Percentiles rank a stretch among this genome's conserved stretches.
phyloP scores from a whole-genome alignment of 2,329 filamentous ascomycete species.

The Cephalotrichum gorgonifer region DNA sequence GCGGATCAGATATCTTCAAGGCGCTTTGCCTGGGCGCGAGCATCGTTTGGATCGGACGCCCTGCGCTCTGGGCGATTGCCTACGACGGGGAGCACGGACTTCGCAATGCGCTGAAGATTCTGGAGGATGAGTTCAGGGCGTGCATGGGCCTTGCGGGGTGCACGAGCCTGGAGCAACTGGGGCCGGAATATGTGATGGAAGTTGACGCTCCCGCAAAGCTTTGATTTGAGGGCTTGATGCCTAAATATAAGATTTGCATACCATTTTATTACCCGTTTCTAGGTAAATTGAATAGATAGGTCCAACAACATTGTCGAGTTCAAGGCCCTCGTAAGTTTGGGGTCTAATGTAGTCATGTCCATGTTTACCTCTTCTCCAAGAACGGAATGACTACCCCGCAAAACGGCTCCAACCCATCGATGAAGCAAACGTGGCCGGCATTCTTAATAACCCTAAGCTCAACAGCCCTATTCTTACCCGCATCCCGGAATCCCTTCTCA shows the following conservation, averaged over 20 bases:
- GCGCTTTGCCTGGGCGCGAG: constrained; percentile 28
- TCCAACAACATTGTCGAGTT: background rate
- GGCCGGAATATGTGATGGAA: constrained; percentile 3
- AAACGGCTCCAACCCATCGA: constrained; percentile 25
- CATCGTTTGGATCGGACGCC: constrained; percentile 31
- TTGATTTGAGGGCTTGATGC: background rate
- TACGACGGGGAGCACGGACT: constrained; percentile 20
- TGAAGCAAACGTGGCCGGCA: constrained; percentile 26
- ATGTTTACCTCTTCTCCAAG: constrained; percentile 8
- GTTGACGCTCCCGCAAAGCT: constrained; percentile 4
- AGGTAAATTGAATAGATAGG: no score
- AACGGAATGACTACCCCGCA: constrained; percentile 14
- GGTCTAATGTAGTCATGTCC: background rate
- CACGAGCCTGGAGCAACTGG: constrained; percentile 8
- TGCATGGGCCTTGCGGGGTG: constrained; percentile 15
- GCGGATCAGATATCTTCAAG: constrained; percentile 28
- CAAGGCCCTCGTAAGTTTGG: background rate
- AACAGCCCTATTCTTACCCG: constrained; percentile 15
- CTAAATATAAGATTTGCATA: background rate
- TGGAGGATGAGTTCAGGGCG: constrained; percentile 22
- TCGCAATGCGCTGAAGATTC: constrained; percentile 25
- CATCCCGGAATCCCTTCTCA: constrained; percentile 18
- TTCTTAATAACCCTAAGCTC: constrained; percentile 22
- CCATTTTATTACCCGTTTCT: no score
- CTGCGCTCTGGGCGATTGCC: constrained; percentile 24